phyloP scores from a whole-genome alignment of 352 stramenopile genomes.

The Globisporangium polare region DNA sequence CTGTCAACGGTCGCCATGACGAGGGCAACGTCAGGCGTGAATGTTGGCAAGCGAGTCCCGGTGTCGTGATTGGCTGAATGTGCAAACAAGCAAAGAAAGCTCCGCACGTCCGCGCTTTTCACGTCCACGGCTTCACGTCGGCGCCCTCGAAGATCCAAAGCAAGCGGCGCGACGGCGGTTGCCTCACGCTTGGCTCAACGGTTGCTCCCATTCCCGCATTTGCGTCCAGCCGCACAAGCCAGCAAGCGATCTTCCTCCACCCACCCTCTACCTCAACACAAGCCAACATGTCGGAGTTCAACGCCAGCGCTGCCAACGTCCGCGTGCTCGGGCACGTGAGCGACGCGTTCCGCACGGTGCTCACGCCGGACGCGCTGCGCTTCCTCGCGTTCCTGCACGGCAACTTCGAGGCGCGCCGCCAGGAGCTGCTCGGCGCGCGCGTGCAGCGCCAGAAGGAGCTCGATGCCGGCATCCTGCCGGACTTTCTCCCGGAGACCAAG shows the following conservation, averaged over 20 bases:
- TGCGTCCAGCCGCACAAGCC: constrained; percentile 8
- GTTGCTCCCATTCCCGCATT: constrained; percentile 10
- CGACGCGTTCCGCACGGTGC: constrained; percentile 76
- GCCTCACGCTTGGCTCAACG: background rate
- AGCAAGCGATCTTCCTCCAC: background rate
- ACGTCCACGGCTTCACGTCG: constrained; percentile 5
- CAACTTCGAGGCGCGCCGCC: constrained; percentile 75
- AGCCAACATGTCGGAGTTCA: constrained; percentile 42
- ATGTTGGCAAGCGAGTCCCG: background rate
- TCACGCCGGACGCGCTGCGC: constrained; percentile 88
- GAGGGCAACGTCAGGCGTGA: constrained; percentile 14
- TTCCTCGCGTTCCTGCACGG: constrained; percentile 90
- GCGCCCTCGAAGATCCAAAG: constrained; percentile 11
- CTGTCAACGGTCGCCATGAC: constrained; percentile 12
- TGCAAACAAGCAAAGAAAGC: constrained; percentile 6
- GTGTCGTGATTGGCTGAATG: constrained; percentile 17
- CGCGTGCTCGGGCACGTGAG: constrained; percentile 81
- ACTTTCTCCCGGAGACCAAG: constrained; percentile 84
- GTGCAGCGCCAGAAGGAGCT: constrained; percentile 68
- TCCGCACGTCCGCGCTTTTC: constrained; percentile 9
- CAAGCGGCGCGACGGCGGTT: background rate
- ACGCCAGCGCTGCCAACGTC: constrained; percentile 56
- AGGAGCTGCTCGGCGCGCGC: constrained; percentile 45
- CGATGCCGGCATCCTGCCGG: constrained; percentile 83
- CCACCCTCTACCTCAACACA: too few species aligned